A percentile compares a stretch with the other conserved stretches of the same genome.
Evolutionary conservation across 805 yeast genomes (phyloP).

Genomic region (Candida jianshihensis): DNA sequence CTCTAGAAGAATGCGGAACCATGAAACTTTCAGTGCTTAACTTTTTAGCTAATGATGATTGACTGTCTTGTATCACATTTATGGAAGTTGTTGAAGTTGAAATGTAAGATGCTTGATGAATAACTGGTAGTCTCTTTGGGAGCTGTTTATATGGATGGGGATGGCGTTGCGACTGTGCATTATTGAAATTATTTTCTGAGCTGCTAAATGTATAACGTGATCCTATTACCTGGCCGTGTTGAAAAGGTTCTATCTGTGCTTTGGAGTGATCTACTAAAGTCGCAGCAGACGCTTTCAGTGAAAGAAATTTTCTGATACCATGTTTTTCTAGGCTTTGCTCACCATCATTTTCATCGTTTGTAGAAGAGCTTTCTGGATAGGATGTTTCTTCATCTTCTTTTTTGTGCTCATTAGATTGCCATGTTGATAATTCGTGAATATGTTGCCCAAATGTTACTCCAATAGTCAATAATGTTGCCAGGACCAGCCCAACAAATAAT

Average conservation of each 20-base stretch:
- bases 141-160: not conserved
- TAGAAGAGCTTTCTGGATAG: too few relatives aligned
- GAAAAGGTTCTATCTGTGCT: slow-evolving; percentile 2
- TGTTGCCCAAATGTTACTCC: slow-evolving; percentile 7
- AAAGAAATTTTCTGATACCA: slow-evolving; percentile 6
- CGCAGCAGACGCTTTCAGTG: slow-evolving; percentile 21
- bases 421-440: not conserved
- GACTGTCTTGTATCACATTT: too few relatives aligned
- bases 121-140: not conserved
- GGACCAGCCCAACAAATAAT: slow-evolving; percentile 6
- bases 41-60: slow-evolving; percentile 1
- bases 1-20: slow-evolving; percentile 11
- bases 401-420: not conserved
- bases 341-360: not conserved
- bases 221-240: too few relatives aligned
- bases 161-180: slow-evolving; percentile 1
- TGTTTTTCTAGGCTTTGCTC: not conserved
- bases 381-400: not conserved
- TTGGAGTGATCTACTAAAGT: slow-evolving; percentile 13
- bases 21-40: slow-evolving; percentile 1
- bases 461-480: slow-evolving; percentile 5
- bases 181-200: slow-evolving; percentile 1
- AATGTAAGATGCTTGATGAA: not conserved
- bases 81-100: slow-evolving; percentile 1
- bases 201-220: too few relatives aligned